Evolutionary conservation across 1,284 basidiomycete genomes (phyloP).

Genomic region (Ustilago trichophora): DNA sequence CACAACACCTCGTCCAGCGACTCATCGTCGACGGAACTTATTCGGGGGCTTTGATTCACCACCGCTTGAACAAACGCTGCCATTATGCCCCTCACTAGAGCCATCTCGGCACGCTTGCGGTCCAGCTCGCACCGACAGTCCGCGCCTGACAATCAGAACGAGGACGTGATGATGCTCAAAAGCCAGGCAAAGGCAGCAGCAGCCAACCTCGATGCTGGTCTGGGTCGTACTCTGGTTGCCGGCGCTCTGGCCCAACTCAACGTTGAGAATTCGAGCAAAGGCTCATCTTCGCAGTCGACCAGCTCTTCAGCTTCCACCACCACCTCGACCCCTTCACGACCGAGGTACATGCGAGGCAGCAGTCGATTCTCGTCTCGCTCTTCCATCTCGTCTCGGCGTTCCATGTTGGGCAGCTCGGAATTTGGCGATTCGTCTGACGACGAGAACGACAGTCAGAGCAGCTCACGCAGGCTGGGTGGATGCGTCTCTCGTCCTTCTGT

Average conservation of each 20-base stretch:
- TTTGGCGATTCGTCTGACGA: constrained; percentile 46
- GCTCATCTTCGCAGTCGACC: constrained; percentile 8
- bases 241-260: constrained; percentile 29
- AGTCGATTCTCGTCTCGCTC: constrained; percentile 30
- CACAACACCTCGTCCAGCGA: too few species aligned
- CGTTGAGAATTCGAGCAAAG: constrained; percentile 14
- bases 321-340: constrained; percentile 16
- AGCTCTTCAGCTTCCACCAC: constrained; percentile 14
- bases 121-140: constrained; percentile 18
- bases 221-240: constrained; percentile 17
- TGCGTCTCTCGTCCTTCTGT: constrained; percentile 25
- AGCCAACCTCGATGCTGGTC: neutral
- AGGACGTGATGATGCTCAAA: constrained; percentile 25
- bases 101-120: constrained; percentile 28
- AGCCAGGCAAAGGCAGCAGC: constrained; percentile 10
- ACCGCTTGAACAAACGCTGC: neutral
- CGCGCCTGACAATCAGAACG: constrained; percentile 3
- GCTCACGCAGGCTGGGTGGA: constrained; percentile 42
- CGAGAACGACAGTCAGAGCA: constrained; percentile 21
- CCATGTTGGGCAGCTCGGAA: constrained; percentile 43
- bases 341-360: constrained; percentile 13
- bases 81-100: constrained; percentile 42
- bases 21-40: too few species aligned
- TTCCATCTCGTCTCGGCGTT: constrained; percentile 29
- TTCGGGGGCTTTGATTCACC: neutral